Percentiles rank a stretch among this genome's conserved stretches.
Evolutionary conservation across 177 flowering plant genomes (phyloP).

Genomic region (Vitis hybrid): DNA sequence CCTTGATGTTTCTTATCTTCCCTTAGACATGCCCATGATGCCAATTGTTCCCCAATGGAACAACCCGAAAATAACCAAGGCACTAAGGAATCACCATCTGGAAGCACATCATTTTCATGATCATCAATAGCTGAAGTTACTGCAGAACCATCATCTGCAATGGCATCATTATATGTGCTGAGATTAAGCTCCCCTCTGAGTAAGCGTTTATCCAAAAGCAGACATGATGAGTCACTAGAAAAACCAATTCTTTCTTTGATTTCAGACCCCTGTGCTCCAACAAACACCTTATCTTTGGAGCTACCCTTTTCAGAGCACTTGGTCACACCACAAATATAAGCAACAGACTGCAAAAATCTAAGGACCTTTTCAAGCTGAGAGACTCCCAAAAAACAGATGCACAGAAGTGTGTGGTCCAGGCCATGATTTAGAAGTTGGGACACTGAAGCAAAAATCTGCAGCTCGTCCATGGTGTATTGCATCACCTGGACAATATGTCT

Average conservation of each 20-base stretch:
- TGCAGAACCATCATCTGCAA: constrained; percentile 20
- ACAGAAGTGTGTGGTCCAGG: constrained; percentile 68
- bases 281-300: constrained; percentile 39
- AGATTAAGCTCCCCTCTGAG: constrained; percentile 29
- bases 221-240: constrained; percentile 52
- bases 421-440: constrained; percentile 60
- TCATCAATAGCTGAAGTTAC: constrained; percentile 17
- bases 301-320: constrained; percentile 48
- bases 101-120: constrained; percentile 35
- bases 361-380: constrained; percentile 71
- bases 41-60: constrained; percentile 59
- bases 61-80: constrained; percentile 83
- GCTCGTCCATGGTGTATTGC: constrained; percentile 72
- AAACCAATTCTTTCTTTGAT: constrained; percentile 60
- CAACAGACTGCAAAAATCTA: constrained; percentile 80
- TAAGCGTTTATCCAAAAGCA: constrained; percentile 59
- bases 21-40: constrained; percentile 56
- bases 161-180: constrained; percentile 17
- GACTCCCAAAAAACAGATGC: constrained; percentile 86
- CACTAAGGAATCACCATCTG: constrained; percentile 50
- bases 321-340: constrained; percentile 65
- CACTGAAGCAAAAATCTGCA: constrained; percentile 58
- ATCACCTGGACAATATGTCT: constrained; percentile 79
- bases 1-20: constrained; percentile 73
- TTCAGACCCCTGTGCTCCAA: constrained; percentile 28